Evolutionary conservation across 148 eudicot genomes (phyloP).

Genomic region (Vaccinium myrtillus): DNA sequence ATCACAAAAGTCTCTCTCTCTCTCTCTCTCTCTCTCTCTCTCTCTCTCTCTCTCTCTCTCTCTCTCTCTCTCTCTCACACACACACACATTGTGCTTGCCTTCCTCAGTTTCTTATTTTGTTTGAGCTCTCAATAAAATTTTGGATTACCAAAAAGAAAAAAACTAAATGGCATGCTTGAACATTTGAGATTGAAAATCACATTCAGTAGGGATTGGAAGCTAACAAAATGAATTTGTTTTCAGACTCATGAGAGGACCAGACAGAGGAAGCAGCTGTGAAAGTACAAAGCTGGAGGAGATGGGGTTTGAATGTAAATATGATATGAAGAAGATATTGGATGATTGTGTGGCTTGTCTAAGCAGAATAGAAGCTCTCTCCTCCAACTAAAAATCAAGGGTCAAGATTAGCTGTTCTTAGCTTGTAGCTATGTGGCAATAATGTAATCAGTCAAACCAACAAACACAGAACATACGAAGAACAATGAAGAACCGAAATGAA

Average conservation of each 20-base stretch:
- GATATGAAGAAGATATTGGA: not conserved
- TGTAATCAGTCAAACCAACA: too few relatives aligned
- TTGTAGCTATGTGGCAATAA: too few relatives aligned
- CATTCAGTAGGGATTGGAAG: not conserved
- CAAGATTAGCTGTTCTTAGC: too few relatives aligned
- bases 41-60: too few relatives aligned
- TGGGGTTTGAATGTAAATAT: not conserved
- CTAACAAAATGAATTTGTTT: not conserved
- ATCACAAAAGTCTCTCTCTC: not conserved
- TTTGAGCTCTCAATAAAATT: too few relatives aligned
- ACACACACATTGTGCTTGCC: too few relatives aligned
- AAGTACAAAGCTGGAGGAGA: not conserved
- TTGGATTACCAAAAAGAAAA: too few relatives aligned
- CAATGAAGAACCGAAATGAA: too few relatives aligned
- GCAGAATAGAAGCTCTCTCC: not conserved
- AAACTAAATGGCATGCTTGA: too few relatives aligned
- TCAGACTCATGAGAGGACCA: not conserved
- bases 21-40: not conserved
- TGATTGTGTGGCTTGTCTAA: not conserved
- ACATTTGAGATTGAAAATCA: not conserved
- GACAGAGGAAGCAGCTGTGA: slow-evolving; percentile 2
- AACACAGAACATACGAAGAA: too few relatives aligned
- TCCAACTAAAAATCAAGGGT: not conserved
- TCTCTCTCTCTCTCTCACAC: too few relatives aligned
- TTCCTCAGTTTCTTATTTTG: too few relatives aligned